These are phyloP conservation scores for Triadica sebifera DNA, from an alignment of 345 rosid species.

Conservation along the genomic window DNA sequence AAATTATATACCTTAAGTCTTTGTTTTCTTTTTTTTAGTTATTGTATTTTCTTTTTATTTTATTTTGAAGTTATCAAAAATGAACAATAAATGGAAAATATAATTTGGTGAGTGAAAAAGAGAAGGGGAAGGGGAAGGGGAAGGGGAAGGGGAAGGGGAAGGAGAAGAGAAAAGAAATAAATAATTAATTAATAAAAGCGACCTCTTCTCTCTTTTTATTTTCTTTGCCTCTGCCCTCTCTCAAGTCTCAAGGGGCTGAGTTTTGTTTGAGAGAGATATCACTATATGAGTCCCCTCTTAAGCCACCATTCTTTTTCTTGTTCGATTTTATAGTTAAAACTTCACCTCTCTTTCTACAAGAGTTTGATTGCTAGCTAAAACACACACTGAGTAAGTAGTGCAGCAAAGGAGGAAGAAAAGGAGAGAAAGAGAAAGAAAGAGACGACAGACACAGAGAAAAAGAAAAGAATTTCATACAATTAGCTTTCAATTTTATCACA, in stretches of 20 bases:
- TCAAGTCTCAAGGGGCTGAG: constrained; percentile 26
- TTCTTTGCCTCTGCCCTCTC: constrained; percentile 13
- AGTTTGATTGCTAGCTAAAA: constrained; percentile 12
- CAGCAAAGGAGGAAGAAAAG: constrained; percentile 36
- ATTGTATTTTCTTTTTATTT: neutral
- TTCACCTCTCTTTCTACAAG: constrained; percentile 12
- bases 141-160: too few species aligned
- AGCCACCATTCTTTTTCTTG: constrained; percentile 14
- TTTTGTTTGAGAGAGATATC: constrained; percentile 30
- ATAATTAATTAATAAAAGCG: too few species aligned
- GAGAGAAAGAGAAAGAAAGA: constrained; percentile 41
- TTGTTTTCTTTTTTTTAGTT: constrained; percentile 13
- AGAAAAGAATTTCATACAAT: too few species aligned
- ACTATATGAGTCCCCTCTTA: neutral
- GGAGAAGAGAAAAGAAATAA: constrained; percentile 14
- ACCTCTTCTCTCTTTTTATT: constrained; percentile 32
- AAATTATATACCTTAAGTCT: constrained; percentile 26
- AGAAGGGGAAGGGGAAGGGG: constrained; percentile 11
- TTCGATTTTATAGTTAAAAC: constrained; percentile 16
- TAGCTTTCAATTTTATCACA: too few species aligned
- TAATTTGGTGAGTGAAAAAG: constrained; percentile 30
- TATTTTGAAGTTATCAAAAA: neutral
- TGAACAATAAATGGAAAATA: constrained; percentile 13
- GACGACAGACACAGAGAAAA: constrained; percentile 38
- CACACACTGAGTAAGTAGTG: constrained; percentile 12